Percentiles rank a stretch among this genome's conserved stretches.
Evolutionary conservation across 176 grass and related monocot genomes (phyloP).

Genomic region (Oryza officinalis): DNA sequence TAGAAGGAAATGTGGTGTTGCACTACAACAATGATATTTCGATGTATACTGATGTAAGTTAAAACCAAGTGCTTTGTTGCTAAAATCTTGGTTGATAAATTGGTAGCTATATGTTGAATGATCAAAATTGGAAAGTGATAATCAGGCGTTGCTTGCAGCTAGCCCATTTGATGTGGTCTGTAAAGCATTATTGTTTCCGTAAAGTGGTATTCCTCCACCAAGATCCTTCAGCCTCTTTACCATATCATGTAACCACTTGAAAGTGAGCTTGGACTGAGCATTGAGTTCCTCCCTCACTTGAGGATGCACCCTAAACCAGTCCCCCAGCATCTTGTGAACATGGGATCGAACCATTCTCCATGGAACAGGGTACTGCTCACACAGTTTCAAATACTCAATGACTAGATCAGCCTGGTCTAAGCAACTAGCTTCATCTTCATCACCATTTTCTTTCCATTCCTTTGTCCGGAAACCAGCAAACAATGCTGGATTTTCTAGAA

Average conservation of each 20-base stretch:
- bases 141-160: slow-evolving; percentile 42
- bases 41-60: slow-evolving; percentile 34
- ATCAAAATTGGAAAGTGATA: background rate
- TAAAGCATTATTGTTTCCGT: slow-evolving; percentile 29
- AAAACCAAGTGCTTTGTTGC: background rate
- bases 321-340: slow-evolving; percentile 92
- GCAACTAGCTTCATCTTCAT: slow-evolving; percentile 35
- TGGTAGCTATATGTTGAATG: background rate
- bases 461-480: slow-evolving; percentile 78
- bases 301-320: slow-evolving; percentile 89
- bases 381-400: slow-evolving; percentile 84
- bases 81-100: background rate
- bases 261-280: slow-evolving; percentile 73
- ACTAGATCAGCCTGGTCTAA: slow-evolving; percentile 81
- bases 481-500: slow-evolving; percentile 90
- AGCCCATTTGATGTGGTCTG: background rate
- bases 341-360: slow-evolving; percentile 97
- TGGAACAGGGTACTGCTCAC: slow-evolving; percentile 88
- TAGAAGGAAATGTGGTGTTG: background rate
- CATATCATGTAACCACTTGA: slow-evolving; percentile 87
- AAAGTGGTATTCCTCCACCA: slow-evolving; percentile 60
- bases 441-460: slow-evolving; percentile 67
- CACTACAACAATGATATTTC: background rate
- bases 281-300: slow-evolving; percentile 87
- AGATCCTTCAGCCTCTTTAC: slow-evolving; percentile 77